A percentile compares a stretch with the other conserved stretches of the same genome.
phyloP scores from a whole-genome alignment of 768 basidiomycete genomes.

The Lactarius psammicola region DNA sequence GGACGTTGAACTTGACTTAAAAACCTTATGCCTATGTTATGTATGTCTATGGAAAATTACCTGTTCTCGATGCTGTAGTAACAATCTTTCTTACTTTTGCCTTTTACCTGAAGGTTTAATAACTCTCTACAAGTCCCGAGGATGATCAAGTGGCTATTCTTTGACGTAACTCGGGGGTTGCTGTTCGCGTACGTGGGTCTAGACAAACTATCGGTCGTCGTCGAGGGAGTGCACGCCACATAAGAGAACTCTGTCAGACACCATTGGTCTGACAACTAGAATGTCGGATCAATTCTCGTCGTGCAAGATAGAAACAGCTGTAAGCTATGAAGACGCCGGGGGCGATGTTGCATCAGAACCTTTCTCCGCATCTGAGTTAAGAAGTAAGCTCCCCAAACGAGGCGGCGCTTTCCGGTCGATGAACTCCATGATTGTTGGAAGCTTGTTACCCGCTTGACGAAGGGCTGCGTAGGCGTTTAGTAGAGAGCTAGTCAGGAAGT shows the following conservation, averaged over 20 bases:
- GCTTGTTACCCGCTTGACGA: conserved; percentile 80
- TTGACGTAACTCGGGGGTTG: not conserved
- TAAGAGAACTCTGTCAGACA: not conserved
- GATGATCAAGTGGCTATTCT: not conserved
- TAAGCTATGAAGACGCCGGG: conserved; percentile 14
- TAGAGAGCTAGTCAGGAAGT: conserved; percentile 6
- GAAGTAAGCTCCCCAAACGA: conserved; percentile 65
- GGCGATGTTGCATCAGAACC: not conserved
- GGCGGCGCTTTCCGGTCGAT: conserved; percentile 67
- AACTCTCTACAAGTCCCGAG: not conserved
- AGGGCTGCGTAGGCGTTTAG: conserved; percentile 54
- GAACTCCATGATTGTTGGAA: conserved; percentile 88
- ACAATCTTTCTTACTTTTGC: not conserved
- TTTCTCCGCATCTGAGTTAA: conserved; percentile 33
- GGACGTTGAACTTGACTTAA: not conserved
- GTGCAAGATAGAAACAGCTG: not conserved
- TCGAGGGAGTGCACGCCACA: not conserved
- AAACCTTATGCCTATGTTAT: not conserved
- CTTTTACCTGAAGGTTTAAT: not conserved
- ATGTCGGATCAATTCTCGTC: conserved; percentile 5
- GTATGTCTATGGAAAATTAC: not conserved
- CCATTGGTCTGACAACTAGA: not conserved
- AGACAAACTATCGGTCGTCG: not conserved
- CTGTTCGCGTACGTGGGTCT: not conserved
- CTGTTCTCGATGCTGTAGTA: not conserved